Evolutionary conservation across 208 protist species (phyloP), one percentile per base, ranked within the genome.

Genomic region (Blastocrithidia nonstop): DNA sequence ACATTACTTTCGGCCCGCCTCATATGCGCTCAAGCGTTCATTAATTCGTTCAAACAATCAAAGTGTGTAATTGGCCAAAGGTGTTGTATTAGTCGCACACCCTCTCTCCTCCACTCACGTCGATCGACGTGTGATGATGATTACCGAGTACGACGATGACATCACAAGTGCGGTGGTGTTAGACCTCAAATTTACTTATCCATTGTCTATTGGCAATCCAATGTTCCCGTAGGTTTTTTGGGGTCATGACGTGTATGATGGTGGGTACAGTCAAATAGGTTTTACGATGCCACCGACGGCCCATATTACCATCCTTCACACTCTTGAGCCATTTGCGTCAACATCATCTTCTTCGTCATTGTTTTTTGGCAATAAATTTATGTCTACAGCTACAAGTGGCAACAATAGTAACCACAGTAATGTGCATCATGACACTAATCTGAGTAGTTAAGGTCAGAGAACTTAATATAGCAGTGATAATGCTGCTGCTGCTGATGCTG

Each of bases 161-260:
- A 46, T 73, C 24, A 85, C 76, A 17, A 83, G 53, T 4, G 81
- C 65, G 1, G 46, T 91, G 22, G 81, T 91, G 23, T 61, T 87
- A 11, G 81, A 91, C 46, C 66, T 91, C 51, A 53, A 71, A 51
- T 91, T 73, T 56, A 76, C 62, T 6, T 82, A 72, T 25, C 75
- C 76, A 13, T 41, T 91, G 19, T 87, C 81, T 11, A 49, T 66
- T 6, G 81, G 81, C 19, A 91, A 87, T 48, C 50, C 76, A 2
- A 87, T 91, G 67, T 91, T 91, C 63, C 76, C 81, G 6, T 76
- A 91, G 55, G 73, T 85, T n/a, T 87, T 91, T 56, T 91, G 81
- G 81, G 76, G 76, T 6, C 76, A 91, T 52, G 75, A 84, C 32
- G 74, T 91, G 37, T 71, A 84, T 58, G 68, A 91, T 42, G 81